A percentile compares a stretch with the other conserved stretches of the same genome.
Conservation (phyloP, 2,329 filamentous ascomycete species). For the Decorospora gaudefroyi region DNA sequence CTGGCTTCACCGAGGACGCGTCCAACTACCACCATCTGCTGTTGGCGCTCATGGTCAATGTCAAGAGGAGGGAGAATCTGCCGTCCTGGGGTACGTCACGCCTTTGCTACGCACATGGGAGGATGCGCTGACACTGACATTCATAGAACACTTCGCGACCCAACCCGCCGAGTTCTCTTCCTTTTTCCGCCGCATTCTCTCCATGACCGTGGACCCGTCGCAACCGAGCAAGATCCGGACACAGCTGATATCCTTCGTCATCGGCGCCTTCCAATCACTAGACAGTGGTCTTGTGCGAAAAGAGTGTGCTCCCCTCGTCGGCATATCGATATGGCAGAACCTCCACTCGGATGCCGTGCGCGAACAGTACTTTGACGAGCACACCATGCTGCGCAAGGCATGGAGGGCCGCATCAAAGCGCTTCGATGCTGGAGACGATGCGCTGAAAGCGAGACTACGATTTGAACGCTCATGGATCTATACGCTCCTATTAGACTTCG, state of each 20-base stretch:
- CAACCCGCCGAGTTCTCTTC: constrained; percentile 81
- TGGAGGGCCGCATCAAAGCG: constrained; percentile 88
- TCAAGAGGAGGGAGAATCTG: constrained; percentile 84
- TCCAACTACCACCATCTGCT: constrained; percentile 92
- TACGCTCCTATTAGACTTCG: constrained; percentile 79
- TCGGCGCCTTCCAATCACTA: constrained; percentile 89
- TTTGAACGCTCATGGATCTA: constrained; percentile 97
- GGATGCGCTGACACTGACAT: constrained; percentile 43
- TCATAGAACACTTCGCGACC: constrained; percentile 73
- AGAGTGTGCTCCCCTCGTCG: constrained; percentile 93
- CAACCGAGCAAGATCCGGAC: constrained; percentile 61
- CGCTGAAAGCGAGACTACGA: constrained; percentile 74
- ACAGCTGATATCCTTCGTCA: constrained; percentile 86
- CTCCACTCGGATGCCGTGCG: constrained; percentile 76
- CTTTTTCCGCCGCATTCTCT: constrained; percentile 86
- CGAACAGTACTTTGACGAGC: constrained; percentile 72
- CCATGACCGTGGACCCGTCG: constrained; percentile 70
- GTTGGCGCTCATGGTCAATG: constrained; percentile 81
- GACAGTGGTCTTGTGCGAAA: constrained; percentile 89
- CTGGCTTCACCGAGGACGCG: constrained; percentile 82
- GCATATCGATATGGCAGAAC: constrained; percentile 95
- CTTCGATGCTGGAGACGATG: constrained; percentile 83
- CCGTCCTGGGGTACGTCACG: constrained; percentile 77
- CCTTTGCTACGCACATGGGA: constrained; percentile 1
- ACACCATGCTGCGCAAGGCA: constrained; percentile 77